Conservation (phyloP, 306 rosid genomes). For the Cicer pinnatifidum region DNA sequence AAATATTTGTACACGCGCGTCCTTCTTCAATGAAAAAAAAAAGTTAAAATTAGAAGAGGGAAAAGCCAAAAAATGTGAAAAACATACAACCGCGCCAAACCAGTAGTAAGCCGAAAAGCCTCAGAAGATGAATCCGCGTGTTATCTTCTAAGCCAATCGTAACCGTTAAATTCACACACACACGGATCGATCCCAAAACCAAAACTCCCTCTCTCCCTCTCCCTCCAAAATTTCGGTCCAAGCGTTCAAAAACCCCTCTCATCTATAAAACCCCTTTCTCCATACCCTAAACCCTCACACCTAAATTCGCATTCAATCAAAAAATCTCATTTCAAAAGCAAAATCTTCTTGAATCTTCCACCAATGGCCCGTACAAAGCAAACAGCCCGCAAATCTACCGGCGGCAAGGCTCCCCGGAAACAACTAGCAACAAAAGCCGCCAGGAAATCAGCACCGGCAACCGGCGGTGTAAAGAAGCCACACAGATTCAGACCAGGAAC, state of each 20-base stretch:
- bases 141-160: background rate
- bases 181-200: constrained; percentile 23
- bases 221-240: constrained; percentile 36
- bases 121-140: constrained; percentile 31
- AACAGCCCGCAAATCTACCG: constrained; percentile 52
- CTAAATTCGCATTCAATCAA: background rate
- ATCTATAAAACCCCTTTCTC: background rate
- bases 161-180: constrained; percentile 18
- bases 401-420: constrained; percentile 55
- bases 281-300: rapidly evolving
- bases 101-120: background rate
- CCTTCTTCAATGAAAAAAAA: too few species aligned
- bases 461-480: constrained; percentile 57
- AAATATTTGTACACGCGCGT: too few species aligned
- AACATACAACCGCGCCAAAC: background rate
- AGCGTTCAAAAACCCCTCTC: background rate
- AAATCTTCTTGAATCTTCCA: background rate
- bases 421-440: constrained; percentile 54
- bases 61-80: background rate
- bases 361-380: constrained; percentile 52
- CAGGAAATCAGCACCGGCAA: constrained; percentile 51
- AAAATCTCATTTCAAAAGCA: too few species aligned
- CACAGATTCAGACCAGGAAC: constrained; percentile 55
- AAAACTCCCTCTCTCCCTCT: background rate
- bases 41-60: too few species aligned